Base-by-base conservation (phyloP, 78 protist genomes). In the Dictyostelium brefeldianum region DNA sequence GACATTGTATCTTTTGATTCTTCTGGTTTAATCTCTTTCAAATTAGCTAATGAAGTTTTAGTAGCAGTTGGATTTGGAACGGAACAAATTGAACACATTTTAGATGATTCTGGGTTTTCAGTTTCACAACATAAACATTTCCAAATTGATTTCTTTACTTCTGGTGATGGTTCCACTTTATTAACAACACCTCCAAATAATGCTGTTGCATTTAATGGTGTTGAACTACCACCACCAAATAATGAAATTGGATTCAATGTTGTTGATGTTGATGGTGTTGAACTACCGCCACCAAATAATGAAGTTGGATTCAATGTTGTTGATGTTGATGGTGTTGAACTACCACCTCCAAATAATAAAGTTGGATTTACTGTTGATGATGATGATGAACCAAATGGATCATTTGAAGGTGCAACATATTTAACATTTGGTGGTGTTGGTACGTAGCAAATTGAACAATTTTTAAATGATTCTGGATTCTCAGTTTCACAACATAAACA, bases 401-500 rank as follows among this genome's bases (percentile, higher is more conserved):
- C 4, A 36, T 36, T 36, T 4, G 31, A 29, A 10, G 70, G 70
- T 62, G 36, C 25, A 25, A 25, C 70, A 67, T 29, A 67, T 67
- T 67, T 67, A 31, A 67, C 75, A 43, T 71, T 43, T 8, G 5
- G 41, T 51, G 82, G 92, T 75, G 27, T 71, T 25, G 62, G 54
- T 8, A 75, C 92, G 15, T 15, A 17, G 29, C 92, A 85, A 4
- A 85, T 6, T 12, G 57, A 27, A 31, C 92, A 85, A 20, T n/a
- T 9, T 25, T 75, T 85, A 20, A 12, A 59, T 17, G 48, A 46
- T 12, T 9, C 62, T 59, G 11, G 10, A 48, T 85, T 85, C 3
- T 59, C 64, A 15, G 73, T 54, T 57, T 85, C 92, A 59, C 92
- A 85, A 27, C 92, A 85, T 43, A 83, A 57, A 59, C 92, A 85